These are phyloP conservation scores for Luffa aegyptiaca DNA, from an alignment of 306 rosid species.

Conservation along the genomic window DNA sequence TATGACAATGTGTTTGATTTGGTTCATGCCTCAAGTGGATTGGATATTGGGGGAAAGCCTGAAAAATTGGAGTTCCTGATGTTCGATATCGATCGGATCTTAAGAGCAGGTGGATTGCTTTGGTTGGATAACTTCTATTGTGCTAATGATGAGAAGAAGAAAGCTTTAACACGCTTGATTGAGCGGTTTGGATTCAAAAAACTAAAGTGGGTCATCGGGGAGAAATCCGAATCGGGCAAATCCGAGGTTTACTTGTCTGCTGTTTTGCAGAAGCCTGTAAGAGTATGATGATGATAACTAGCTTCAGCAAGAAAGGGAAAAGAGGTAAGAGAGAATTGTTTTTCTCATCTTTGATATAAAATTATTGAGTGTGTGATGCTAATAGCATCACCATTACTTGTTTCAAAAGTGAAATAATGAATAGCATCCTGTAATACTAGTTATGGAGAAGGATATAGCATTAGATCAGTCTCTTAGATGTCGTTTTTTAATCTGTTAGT, in stretches of 20 bases:
- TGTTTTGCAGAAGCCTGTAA: slow-evolving; percentile 73
- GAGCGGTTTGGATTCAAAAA: slow-evolving; percentile 82
- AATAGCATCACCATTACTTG: slow-evolving; percentile 18
- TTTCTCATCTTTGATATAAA: slow-evolving; percentile 3
- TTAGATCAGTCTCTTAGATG: slow-evolving; percentile 15
- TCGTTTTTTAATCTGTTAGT: slow-evolving; percentile 19
- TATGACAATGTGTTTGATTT: slow-evolving; percentile 83
- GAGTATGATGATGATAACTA: slow-evolving; percentile 33
- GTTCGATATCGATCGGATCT: slow-evolving; percentile 74
- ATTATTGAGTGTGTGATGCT: slow-evolving; percentile 23
- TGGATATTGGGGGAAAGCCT: slow-evolving; percentile 56
- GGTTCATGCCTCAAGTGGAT: slow-evolving; percentile 46
- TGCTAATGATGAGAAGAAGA: slow-evolving; percentile 60
- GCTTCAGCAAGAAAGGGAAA: slow-evolving; percentile 8
- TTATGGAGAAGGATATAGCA: slow-evolving; percentile 19
- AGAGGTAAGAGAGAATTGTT: slow-evolving; percentile 23
- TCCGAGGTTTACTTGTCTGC: slow-evolving; percentile 61
- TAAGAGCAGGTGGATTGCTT: slow-evolving; percentile 74
- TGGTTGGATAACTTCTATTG: slow-evolving; percentile 81
- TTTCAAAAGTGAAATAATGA: slow-evolving; percentile 27
- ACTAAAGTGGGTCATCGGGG: slow-evolving; percentile 89
- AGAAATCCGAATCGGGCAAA: slow-evolving; percentile 44
- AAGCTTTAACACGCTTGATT: slow-evolving; percentile 56
- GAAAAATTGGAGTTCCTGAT: slow-evolving; percentile 74
- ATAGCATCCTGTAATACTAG: slow-evolving; percentile 28